Percentiles rank a stretch among this genome's conserved stretches.
Evolutionary conservation across 164 flowering plant species (phyloP).

Genomic region (Cinnamomum micranthum): DNA sequence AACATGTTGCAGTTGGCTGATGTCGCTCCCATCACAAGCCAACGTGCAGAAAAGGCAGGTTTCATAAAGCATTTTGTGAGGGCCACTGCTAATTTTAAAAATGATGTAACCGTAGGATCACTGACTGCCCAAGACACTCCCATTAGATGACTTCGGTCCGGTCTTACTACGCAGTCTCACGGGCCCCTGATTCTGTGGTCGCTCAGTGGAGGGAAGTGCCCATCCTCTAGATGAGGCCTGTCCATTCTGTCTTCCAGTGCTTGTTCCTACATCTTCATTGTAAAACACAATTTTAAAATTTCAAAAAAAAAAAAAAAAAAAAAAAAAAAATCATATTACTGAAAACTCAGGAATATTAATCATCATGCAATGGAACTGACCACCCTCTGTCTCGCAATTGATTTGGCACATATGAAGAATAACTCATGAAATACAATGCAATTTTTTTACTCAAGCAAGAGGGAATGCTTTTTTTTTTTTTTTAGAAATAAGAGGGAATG

Average conservation of each 20-base stretch:
- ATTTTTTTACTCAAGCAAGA: too few relatives aligned
- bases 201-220: slow-evolving; percentile 65
- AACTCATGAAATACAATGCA: too few relatives aligned
- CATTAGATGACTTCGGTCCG: slow-evolving; percentile 4
- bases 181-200: slow-evolving; percentile 13
- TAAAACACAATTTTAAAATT: background rate
- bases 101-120: background rate
- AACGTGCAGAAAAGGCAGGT: too few relatives aligned
- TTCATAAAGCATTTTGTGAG: too few relatives aligned
- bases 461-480: too few relatives aligned
- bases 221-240: slow-evolving; percentile 29
- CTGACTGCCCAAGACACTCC: slow-evolving; percentile 1
- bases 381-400: too few relatives aligned
- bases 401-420: too few relatives aligned
- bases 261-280: slow-evolving; percentile 16
- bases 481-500: background rate
- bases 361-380: too few relatives aligned
- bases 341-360: background rate
- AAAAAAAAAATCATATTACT: background rate
- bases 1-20: too few relatives aligned
- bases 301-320: background rate
- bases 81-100: too few relatives aligned
- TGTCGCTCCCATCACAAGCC: too few relatives aligned
- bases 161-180: background rate
- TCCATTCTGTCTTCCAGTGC: slow-evolving; percentile 22